phyloP scores from a whole-genome alignment of 163 green algal genomes.

The Scenedesmus sp. region DNA sequence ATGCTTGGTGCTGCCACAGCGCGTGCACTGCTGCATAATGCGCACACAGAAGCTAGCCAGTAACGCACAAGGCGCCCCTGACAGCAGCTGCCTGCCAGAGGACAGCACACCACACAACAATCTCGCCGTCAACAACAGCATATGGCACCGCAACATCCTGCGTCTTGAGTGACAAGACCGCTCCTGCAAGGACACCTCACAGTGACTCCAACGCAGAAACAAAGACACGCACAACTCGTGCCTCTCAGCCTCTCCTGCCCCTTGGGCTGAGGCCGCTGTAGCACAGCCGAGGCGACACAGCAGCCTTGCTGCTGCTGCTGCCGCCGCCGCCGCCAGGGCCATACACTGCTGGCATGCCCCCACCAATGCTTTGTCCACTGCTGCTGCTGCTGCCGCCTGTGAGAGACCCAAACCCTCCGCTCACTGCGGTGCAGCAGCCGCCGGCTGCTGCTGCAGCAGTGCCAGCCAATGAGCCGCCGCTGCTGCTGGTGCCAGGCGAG shows the following conservation, averaged over 20 bases:
- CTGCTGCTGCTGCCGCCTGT: slow-evolving; percentile 20
- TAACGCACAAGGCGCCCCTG: no score
- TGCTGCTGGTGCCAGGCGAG: background rate
- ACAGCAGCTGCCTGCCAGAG: no score
- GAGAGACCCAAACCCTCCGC: background rate
- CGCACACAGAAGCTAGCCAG: no score
- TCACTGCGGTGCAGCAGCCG: background rate
- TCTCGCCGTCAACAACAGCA: no score
- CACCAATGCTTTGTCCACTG: background rate
- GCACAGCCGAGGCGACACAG: slow-evolving; percentile 2
- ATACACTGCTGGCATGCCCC: background rate
- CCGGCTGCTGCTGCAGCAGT: background rate
- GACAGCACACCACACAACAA: no score
- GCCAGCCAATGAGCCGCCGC: background rate
- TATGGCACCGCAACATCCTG: no score
- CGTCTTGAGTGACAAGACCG: no score
- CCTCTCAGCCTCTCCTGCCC: background rate
- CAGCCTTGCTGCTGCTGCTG: background rate
- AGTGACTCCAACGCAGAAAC: background rate
- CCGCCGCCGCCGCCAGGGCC: background rate
- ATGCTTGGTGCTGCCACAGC: no score
- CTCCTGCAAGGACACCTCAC: no score
- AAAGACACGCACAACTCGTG: background rate
- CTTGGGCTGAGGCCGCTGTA: background rate
- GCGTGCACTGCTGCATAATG: no score